Conservation (phyloP, 164 flowering plant genomes). For the Cinnamomum chago region DNA sequence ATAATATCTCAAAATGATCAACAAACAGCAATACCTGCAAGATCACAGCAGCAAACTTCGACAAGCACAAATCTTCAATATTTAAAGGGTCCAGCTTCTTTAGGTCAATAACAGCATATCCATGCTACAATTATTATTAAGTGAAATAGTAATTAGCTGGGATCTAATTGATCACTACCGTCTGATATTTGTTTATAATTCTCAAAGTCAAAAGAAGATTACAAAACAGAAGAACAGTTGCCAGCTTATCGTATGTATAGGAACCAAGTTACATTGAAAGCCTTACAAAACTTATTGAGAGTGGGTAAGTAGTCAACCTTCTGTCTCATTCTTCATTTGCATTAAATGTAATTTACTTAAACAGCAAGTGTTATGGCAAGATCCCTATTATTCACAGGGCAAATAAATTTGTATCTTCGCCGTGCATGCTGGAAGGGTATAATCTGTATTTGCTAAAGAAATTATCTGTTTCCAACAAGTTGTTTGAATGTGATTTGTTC, state of each 20-base stretch:
- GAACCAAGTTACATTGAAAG: neutral
- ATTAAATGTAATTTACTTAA: too few relatives aligned
- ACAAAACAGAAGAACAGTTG: neutral
- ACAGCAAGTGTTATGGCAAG: too few relatives aligned
- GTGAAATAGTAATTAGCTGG: neutral
- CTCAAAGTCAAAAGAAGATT: neutral
- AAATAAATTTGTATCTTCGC: too few relatives aligned
- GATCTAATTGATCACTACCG: neutral
- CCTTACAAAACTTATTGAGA: neutral
- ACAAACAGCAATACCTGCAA: slow-evolving; percentile 51
- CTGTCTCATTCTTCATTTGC: too few relatives aligned
- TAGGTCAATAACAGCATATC: slow-evolving; percentile 79
- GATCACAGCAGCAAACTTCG: slow-evolving; percentile 59
- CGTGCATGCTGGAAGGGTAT: too few relatives aligned
- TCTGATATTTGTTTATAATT: neutral
- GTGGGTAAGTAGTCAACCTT: too few relatives aligned
- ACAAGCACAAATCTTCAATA: slow-evolving; percentile 52
- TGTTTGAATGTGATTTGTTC: too few relatives aligned
- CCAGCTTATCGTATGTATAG: neutral
- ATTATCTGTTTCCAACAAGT: too few relatives aligned
- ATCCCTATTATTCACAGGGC: too few relatives aligned
- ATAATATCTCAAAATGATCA: neutral
- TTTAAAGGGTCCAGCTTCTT: slow-evolving; percentile 46
- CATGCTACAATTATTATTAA: slow-evolving; percentile 47
- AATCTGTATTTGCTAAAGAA: too few relatives aligned